Evolutionary conservation across 2,329 filamentous ascomycete genomes (phyloP).

Genomic region (Colletotrichum caudatum): DNA sequence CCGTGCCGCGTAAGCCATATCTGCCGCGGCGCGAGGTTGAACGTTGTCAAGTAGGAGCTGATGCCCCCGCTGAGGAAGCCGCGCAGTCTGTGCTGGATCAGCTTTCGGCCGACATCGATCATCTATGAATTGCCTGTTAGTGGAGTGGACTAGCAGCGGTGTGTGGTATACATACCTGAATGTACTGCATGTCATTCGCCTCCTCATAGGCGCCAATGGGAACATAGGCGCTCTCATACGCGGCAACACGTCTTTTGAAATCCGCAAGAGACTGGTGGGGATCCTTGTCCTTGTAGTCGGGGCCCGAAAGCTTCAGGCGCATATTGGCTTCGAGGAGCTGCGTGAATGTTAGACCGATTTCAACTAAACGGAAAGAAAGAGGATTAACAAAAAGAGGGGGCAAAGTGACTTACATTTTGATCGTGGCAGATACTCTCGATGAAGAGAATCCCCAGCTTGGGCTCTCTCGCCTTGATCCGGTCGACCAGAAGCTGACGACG

Average conservation of each 20-base stretch:
- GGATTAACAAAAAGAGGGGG: background rate
- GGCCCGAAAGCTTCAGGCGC: conserved; percentile 94
- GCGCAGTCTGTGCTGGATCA: conserved; percentile 89
- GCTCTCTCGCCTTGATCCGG: conserved; percentile 83
- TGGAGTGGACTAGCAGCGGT: background rate
- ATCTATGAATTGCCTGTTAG: conserved; percentile 67
- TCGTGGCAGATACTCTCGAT: conserved; percentile 95
- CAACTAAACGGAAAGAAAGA: background rate
- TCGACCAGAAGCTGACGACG: conserved; percentile 87
- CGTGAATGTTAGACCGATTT: conserved; percentile 23
- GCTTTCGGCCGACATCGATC: conserved; percentile 96
- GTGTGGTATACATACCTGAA: conserved; percentile 67
- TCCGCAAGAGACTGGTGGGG: conserved; percentile 85
- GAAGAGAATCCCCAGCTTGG: conserved; percentile 91
- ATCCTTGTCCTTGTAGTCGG: conserved; percentile 96
- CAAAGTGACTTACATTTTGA: conserved; percentile 63
- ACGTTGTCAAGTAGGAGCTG: conserved; percentile 94
- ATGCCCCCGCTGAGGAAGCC: conserved; percentile 94
- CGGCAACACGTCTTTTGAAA: conserved; percentile 91
- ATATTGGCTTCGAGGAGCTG: conserved; percentile 92
- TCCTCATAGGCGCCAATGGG: conserved; percentile 93
- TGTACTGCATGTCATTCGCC: conserved; percentile 89
- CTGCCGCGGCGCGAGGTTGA: conserved; percentile 93
- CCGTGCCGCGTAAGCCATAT: conserved; percentile 99
- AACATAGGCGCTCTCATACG: conserved; percentile 95